These are phyloP conservation scores for Pseudocercospora eumusae DNA, from an alignment of 2,329 filamentous ascomycete species.

Conservation along the genomic window DNA sequence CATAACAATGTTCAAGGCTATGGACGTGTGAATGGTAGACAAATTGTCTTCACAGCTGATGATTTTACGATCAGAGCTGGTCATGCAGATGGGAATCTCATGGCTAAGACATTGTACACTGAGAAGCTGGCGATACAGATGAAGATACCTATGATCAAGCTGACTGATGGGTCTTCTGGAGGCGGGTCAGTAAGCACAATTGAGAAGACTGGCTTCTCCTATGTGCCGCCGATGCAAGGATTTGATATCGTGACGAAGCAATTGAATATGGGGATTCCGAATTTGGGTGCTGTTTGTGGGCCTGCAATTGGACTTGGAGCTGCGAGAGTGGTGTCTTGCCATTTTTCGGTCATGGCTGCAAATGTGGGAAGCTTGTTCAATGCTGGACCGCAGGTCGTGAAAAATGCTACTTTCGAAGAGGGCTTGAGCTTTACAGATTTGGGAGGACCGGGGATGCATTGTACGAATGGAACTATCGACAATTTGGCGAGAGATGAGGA, in stretches of 20 bases:
- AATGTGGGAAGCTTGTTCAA: conserved; percentile 65
- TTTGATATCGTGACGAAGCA: conserved; percentile 58
- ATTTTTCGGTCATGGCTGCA: conserved; percentile 67
- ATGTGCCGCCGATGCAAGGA: conserved; percentile 59
- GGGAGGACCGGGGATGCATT: conserved; percentile 63
- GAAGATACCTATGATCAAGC: conserved; percentile 62
- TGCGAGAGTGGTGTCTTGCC: conserved; percentile 61
- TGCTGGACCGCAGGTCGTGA: conserved; percentile 64
- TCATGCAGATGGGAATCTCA: conserved; percentile 63
- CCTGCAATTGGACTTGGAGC: conserved; percentile 66
- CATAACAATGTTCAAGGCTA: conserved; percentile 63
- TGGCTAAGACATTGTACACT: conserved; percentile 59
- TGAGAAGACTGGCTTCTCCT: conserved; percentile 57
- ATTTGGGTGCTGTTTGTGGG: conserved; percentile 63
- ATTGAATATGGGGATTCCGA: conserved; percentile 64
- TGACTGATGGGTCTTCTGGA: conserved; percentile 65
- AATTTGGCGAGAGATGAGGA: conserved; percentile 62
- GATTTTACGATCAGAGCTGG: conserved; percentile 65
- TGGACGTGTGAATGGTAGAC: conserved; percentile 54
- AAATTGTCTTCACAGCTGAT: conserved; percentile 63
- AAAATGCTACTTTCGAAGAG: conserved; percentile 64
- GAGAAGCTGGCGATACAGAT: conserved; percentile 62
- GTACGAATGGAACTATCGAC: conserved; percentile 66
- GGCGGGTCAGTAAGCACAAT: conserved; percentile 65
- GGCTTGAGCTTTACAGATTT: conserved; percentile 60